Evolutionary conservation across 2,329 filamentous ascomycete species (phyloP).

Genomic region (Ascochyta clinopodiicola): DNA sequence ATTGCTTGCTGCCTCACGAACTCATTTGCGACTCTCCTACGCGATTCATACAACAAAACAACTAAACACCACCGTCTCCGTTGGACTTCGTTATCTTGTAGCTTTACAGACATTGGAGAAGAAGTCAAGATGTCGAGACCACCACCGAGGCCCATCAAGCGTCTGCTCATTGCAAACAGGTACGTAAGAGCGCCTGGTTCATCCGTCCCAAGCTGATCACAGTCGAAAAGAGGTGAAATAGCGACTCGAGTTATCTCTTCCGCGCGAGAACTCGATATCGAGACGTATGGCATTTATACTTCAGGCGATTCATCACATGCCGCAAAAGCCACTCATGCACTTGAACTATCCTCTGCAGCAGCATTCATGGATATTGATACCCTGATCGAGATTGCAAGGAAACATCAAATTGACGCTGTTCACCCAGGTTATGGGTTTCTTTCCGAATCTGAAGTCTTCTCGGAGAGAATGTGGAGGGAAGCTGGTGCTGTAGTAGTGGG

Average conservation of each 20-base stretch:
- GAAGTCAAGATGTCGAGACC: constrained; percentile 29
- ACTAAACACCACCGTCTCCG: no score
- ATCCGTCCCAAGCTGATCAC: background rate
- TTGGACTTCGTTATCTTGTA: background rate
- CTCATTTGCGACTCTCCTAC: background rate
- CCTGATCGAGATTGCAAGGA: constrained; percentile 56
- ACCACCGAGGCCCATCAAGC: constrained; percentile 51
- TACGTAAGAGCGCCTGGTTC: constrained; percentile 23
- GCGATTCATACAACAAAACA: background rate
- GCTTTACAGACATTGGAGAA: background rate
- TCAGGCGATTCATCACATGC: constrained; percentile 63
- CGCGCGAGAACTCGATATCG: constrained; percentile 64
- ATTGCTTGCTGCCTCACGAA: background rate
- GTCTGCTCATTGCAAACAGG: constrained; percentile 63
- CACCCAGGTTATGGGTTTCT: constrained; percentile 70
- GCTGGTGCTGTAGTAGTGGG: constrained; percentile 59
- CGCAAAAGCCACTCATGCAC: constrained; percentile 57
- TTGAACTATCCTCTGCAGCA: constrained; percentile 59
- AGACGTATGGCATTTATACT: constrained; percentile 64
- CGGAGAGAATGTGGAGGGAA: constrained; percentile 57
- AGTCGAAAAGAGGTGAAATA: constrained; percentile 64
- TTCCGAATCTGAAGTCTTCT: constrained; percentile 61
- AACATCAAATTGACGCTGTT: constrained; percentile 61
- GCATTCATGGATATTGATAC: constrained; percentile 61
- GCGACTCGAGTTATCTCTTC: constrained; percentile 66